Base-by-base conservation (phyloP, 495 filamentous ascomycete species). In the Xylaria nigripes region DNA sequence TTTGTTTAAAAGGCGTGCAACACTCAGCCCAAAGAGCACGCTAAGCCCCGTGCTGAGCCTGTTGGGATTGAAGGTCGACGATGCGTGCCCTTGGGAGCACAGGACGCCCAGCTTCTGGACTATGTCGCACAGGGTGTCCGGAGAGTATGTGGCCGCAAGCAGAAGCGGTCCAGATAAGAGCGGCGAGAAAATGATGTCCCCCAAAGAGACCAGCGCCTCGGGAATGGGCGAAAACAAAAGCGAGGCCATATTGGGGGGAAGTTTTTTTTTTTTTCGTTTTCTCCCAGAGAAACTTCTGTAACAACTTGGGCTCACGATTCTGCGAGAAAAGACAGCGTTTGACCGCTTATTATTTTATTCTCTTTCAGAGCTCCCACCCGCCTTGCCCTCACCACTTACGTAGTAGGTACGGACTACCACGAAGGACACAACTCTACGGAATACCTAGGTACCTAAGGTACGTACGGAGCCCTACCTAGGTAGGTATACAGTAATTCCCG, bases 1-100 rank as follows among this genome's bases (percentile, higher is more conserved):
- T 64, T 70, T 66, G 51, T 70, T 67, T 22, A 65, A 70, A 12
- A 78, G 62, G 27, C 61, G 58, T 42, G 64, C 53, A 62, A 80
- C 77, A 48, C 69, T 61, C 21, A 72, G 61, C 41, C 64, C 67
- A 21, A 78, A 36, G 4, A 79, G 21, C 3, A 68, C 67, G 4
- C 78, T 54, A 0, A 68, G 68, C 8, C 71, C 48, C 15, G 58
- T 63, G 9, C 34, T 49, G 8, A 38, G 29, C 0, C 48, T 42
- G n/a, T 21, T 21, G 0, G 45, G 25, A 19, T 50, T 16, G 16
- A 45, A 8, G 45, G 43, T 55, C 10, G 36, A 4, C 18, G 29
- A 7, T 5, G 23, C 1, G 10, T 15, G 25, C 27, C 42, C 10
- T 12, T 34, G 45, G 12, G 53, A 38, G 13, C 44, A 5, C n/a